These are phyloP conservation scores for Fusarium fujikuroi DNA, from an alignment of 2,329 filamentous ascomycete genomes.

Conservation along the genomic window DNA sequence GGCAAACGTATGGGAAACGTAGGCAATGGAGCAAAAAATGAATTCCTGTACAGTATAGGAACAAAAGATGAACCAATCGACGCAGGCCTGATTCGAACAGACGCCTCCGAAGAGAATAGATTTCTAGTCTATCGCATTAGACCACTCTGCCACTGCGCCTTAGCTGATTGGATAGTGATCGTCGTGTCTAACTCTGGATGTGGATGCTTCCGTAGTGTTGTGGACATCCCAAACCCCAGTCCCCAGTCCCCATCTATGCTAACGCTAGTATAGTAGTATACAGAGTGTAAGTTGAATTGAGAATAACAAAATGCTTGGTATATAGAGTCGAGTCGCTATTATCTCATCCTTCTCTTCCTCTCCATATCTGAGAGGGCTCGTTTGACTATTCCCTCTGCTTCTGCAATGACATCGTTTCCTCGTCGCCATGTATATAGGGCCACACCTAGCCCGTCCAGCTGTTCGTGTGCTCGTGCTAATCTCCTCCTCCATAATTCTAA, in stretches of 20 bases:
- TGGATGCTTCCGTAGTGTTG: background rate
- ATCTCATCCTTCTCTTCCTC: conserved; percentile 32
- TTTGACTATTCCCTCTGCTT: conserved; percentile 73
- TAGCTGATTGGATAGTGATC: conserved; percentile 22
- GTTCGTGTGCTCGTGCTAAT: conserved; percentile 71
- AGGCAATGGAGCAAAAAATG: background rate
- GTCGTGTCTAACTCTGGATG: background rate
- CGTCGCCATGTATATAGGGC: conserved; percentile 77
- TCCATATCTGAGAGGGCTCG: conserved; percentile 60
- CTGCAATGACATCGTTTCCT: conserved; percentile 74
- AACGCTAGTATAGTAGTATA: conserved; percentile 10
- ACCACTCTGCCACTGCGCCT: conserved; percentile 40
- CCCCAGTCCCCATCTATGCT: background rate
- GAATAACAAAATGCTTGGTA: background rate
- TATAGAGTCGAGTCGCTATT: conserved; percentile 3
- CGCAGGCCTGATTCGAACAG: conserved; percentile 41
- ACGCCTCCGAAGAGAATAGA: conserved; percentile 40
- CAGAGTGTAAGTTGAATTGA: background rate
- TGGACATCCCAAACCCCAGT: conserved; percentile 1
- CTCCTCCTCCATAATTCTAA: conserved; percentile 77
- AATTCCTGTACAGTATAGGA: background rate
- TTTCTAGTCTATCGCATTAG: conserved; percentile 41
- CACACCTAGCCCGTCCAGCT: conserved; percentile 72
- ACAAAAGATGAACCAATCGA: conserved; percentile 22
- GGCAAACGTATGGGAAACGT: background rate